Conservation (phyloP, 306 rosid species). For the Trifolium dubium region DNA sequence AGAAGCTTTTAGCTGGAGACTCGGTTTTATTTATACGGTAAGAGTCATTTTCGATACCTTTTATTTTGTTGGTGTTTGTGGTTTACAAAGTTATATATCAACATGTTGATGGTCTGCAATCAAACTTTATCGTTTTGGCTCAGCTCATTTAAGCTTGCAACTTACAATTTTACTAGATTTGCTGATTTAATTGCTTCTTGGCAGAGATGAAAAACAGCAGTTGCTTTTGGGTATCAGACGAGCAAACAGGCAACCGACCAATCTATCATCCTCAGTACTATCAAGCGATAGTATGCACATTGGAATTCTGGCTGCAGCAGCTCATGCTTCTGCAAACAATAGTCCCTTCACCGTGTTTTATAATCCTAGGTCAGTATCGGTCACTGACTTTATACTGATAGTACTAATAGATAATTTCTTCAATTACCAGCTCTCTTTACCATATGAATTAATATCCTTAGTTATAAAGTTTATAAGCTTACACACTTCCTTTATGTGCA, state of each 20-base stretch:
- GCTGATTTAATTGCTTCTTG: conserved; percentile 30
- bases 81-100: conserved; percentile 9
- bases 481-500: conserved; percentile 48
- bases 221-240: conserved; percentile 96
- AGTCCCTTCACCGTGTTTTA: conserved; percentile 87
- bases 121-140: conserved; percentile 23
- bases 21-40: conserved; percentile 93
- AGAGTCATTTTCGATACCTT: conserved; percentile 19
- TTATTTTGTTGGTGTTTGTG: background rate
- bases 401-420: background rate
- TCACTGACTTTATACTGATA: background rate
- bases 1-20: conserved; percentile 93
- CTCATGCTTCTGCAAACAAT: conserved; percentile 92
- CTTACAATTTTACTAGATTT: background rate
- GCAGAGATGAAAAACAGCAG: conserved; percentile 95
- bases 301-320: conserved; percentile 97
- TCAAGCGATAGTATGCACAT: conserved; percentile 99
- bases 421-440: background rate
- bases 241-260: conserved; percentile 87
- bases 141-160: conserved; percentile 10
- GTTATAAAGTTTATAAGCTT: conserved; percentile 1
- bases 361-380: conserved; percentile 77
- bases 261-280: conserved; percentile 82
- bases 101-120: background rate
- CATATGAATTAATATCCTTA: conserved; percentile 23